Base-by-base conservation (phyloP, 495 filamentous ascomycete species). In the Trichocladium antarcticum region DNA sequence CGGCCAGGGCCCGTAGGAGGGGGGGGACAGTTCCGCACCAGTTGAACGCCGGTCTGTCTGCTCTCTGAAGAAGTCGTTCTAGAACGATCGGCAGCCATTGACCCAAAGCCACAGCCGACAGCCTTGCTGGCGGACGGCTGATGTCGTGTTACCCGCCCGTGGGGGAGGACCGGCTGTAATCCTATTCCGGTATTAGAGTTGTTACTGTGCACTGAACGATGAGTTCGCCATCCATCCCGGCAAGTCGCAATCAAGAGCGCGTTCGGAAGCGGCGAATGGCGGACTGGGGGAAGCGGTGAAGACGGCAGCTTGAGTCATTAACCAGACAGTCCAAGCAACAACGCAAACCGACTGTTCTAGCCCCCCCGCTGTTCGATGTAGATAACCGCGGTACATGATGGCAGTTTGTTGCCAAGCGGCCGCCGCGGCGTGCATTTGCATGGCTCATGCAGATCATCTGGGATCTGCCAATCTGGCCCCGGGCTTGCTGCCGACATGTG, bases 381-480 rank as follows among this genome's bases (percentile, higher is more conserved):
- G n/a, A n/a, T n/a, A 27, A 27, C 24, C 24, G 8, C 24, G 24
- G 24, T n/a, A n/a, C n/a, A 39, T 20, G 7, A 5, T 5, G 37
- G 20, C 38, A 27, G 35, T 8, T n/a, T 7, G 31, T 21, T 32
- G 43, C 53, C 44, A 55, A 42, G 42, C n/a, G 9, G 43, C 39
- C 22, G 37, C 37, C 39, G 51, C 51, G 49, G 42, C 15, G 28
- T 42, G 45, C 34, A 37, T 12, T 36, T 42, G 39, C 29, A 37
- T 32, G 47, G 47, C 45, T 27, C 17, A 51, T 54, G 51, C 47
- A 44, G 42, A 16, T 19, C 43, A 56, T 51, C 47, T 56, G 19
- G 49, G 51, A 41, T 48, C 39, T 27, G 34, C 36, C 39, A 29
- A 16, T 32, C 29, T 10, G 11, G 20, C 31, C 14, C 32, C 6